Evolutionary conservation across 768 basidiomycete species (phyloP), one percentile per base, ranked within the genome.

Genomic region (Strobilomyces echinocephalus): DNA sequence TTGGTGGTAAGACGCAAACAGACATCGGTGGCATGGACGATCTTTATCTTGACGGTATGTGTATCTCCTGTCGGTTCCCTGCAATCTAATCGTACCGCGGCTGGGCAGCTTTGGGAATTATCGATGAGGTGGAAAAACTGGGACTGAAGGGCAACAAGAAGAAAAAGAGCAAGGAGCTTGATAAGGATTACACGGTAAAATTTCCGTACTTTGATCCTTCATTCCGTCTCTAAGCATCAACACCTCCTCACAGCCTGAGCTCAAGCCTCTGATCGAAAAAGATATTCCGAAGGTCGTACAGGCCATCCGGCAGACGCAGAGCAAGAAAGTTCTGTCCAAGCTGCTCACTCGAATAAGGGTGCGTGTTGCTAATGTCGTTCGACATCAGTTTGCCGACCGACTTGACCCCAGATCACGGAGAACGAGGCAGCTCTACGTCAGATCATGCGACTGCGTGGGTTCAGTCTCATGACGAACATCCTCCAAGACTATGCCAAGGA

Each of bases 1-100:
- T 99, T 60, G 97, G 97, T 55, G 97, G 97, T 21, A 99, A 97
- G 73, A 98, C 95, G 0, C 97, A 99, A 69, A 98, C 97, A 2
- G 95, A 98, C 65, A 79, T 97, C 20, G 91, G 83, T 7, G 84
- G 85, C 8, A 95, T 98, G 85, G 94, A 97, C 66, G 94, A 97
- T 63, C 76, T 97, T 3, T 92, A 90, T 71, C 82, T 97, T 20
- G 93, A 97, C 63, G 95, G 92, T 91, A 62, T 49, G 52, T 54
- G 10, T 39, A 14, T 40, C 14, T 35, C 46, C 34, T 49, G 18
- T 42, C 35, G 3, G 21, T 35, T 49, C 1, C 21, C 9, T 38
- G 24, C 9, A 26, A 30, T 48, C 30, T 42, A 18, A 39, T 31
- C 9, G 31, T 45, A 31, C 38, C 44, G 39, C 21, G 24, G 26